Evolutionary conservation across 176 grass and related monocot genomes (phyloP).

Genomic region (Neostapfia colusana): DNA sequence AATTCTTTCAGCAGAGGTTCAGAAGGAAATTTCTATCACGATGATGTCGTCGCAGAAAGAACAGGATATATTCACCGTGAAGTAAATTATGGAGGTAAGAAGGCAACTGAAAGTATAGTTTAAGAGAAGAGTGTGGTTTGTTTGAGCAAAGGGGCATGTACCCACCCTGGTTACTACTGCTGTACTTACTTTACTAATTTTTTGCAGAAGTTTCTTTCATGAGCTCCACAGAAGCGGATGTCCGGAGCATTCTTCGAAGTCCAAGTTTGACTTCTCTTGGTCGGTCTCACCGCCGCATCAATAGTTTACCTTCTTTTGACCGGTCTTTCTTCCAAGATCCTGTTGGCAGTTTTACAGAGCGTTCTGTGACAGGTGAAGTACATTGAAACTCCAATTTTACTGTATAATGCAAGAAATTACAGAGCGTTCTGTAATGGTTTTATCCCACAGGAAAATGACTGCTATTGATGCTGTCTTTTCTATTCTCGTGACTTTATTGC

Average conservation of each 20-base stretch:
- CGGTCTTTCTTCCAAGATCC: conserved; percentile 40
- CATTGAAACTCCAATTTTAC: conserved; percentile 2
- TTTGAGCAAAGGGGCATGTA: not conserved
- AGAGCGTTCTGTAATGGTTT: too few species aligned
- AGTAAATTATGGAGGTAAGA: conserved; percentile 39
- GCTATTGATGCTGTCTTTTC: not conserved
- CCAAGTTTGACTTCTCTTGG: conserved; percentile 29
- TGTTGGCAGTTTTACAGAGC: conserved; percentile 21
- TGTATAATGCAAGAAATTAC: not conserved
- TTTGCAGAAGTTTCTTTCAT: conserved; percentile 33
- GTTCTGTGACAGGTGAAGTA: conserved; percentile 43
- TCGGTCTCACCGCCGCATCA: conserved; percentile 39
- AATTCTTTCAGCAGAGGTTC: conserved; percentile 22
- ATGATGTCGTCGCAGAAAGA: conserved; percentile 32
- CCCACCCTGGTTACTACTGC: not conserved
- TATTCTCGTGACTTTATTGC: not conserved
- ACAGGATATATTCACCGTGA: conserved; percentile 25
- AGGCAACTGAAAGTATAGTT: not conserved
- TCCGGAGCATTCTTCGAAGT: conserved; percentile 40
- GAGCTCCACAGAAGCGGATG: conserved; percentile 34
- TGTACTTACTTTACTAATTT: conserved; percentile 1
- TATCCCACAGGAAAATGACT: not conserved
- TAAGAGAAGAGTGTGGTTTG: not conserved
- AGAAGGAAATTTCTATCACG: conserved; percentile 40
- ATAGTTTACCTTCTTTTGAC: conserved; percentile 50